A percentile compares a stretch with the other conserved stretches of the same genome.
Evolutionary conservation across 1,284 basidiomycete species (phyloP).

Genomic region (Cryptococcus amylolentus): DNA sequence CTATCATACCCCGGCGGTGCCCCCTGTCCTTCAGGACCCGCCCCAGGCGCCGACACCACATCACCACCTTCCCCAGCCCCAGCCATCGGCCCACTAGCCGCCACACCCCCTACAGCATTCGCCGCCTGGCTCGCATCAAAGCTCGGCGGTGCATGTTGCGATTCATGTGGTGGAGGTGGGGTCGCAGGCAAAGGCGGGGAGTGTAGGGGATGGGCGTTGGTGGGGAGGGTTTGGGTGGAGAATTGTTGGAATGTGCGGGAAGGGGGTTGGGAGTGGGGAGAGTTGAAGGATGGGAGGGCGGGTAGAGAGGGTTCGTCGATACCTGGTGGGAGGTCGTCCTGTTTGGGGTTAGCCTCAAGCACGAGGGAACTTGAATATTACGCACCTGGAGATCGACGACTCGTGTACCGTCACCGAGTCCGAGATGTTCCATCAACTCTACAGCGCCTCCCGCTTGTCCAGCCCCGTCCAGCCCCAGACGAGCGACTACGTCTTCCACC

Average conservation of each 20-base stretch:
- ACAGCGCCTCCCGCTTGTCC: constrained; percentile 8
- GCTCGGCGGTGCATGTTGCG: constrained; percentile 31
- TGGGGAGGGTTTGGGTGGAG: constrained; percentile 1
- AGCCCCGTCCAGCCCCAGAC: constrained; percentile 27
- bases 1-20: constrained; percentile 19
- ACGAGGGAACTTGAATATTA: not conserved
- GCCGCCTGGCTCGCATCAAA: constrained; percentile 48
- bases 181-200: too few species aligned
- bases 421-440: constrained; percentile 46
- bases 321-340: constrained; percentile 49
- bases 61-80: not conserved
- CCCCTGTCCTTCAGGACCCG: constrained; percentile 5
- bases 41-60: constrained; percentile 6
- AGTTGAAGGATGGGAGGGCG: constrained; percentile 26
- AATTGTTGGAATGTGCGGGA: constrained; percentile 3
- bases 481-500: constrained; percentile 36
- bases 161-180: constrained; percentile 15
- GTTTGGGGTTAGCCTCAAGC: not conserved
- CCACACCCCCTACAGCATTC: constrained; percentile 26
- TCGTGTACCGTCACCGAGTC: constrained; percentile 46
- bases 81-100: constrained; percentile 4
- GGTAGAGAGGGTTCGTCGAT: constrained; percentile 51
- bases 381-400: constrained; percentile 46
- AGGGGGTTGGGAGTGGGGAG: constrained; percentile 8
- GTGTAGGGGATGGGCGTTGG: constrained; percentile 1